These are phyloP conservation scores for Beta corolliflora DNA, from an alignment of 179 eudicot genomes.

Conservation along the genomic window DNA sequence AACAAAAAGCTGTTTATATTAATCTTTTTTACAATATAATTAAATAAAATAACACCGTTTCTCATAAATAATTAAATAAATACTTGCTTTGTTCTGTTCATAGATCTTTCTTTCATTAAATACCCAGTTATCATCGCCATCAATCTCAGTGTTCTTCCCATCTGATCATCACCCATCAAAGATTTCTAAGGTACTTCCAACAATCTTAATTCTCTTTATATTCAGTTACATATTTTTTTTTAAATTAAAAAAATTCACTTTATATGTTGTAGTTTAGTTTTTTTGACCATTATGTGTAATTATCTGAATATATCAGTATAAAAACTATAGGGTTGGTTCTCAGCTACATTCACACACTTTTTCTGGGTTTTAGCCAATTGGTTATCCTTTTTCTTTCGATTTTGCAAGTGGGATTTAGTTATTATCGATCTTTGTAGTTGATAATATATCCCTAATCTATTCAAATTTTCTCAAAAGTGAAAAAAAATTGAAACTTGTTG, in stretches of 20 bases:
- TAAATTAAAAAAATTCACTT: background rate
- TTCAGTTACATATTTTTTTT: background rate
- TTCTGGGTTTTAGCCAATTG: slow-evolving; percentile 24
- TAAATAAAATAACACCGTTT: background rate
- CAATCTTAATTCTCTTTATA: background rate
- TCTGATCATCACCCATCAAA: background rate
- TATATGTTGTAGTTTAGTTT: background rate
- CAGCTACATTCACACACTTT: slow-evolving; percentile 6
- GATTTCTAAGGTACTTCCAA: background rate
- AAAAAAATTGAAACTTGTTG: slow-evolving; percentile 9
- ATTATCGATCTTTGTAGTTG: background rate
- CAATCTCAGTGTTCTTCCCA: background rate
- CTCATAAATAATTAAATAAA: background rate
- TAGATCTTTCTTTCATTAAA: background rate
- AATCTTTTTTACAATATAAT: background rate
- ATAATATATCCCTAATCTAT: background rate
- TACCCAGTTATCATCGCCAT: background rate
- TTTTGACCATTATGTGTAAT: slow-evolving; percentile 47
- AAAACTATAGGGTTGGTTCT: slow-evolving; percentile 17
- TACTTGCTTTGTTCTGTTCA: background rate
- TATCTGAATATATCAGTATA: slow-evolving; percentile 16
- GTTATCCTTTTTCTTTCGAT: background rate
- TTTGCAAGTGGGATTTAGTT: background rate
- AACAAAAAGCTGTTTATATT: background rate
- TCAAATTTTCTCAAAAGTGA: background rate